phyloP scores from a whole-genome alignment of 2,329 filamentous ascomycete genomes.

The Lachnellula subtilissima region DNA sequence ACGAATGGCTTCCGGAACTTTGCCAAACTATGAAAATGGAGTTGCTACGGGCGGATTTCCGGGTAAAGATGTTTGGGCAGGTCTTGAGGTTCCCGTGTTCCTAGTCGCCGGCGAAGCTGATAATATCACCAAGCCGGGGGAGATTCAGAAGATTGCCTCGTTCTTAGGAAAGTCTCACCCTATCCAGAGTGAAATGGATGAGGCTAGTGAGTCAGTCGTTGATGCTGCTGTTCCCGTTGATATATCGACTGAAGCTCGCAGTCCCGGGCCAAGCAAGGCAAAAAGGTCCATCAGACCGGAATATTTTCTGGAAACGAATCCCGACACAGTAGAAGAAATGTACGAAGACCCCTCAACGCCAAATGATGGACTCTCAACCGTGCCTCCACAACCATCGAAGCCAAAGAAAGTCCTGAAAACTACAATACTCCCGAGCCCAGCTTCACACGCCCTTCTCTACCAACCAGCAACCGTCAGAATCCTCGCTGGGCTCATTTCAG shows the following conservation, averaged over 20 bases:
- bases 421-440: slow-evolving; percentile 67
- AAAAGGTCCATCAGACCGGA: slow-evolving; percentile 38
- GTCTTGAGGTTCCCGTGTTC: slow-evolving; percentile 68
- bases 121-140: slow-evolving; percentile 64
- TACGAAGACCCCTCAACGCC: slow-evolving; percentile 44
- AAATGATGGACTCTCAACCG: slow-evolving; percentile 36
- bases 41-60: slow-evolving; percentile 60
- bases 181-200: slow-evolving; percentile 21
- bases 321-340: slow-evolving; percentile 33
- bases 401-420: slow-evolving; percentile 58
- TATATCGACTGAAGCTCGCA: slow-evolving; percentile 20
- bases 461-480: slow-evolving; percentile 69
- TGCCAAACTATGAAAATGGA: slow-evolving; percentile 55
- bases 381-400: slow-evolving; percentile 45
- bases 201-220: slow-evolving; percentile 36
- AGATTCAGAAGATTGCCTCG: slow-evolving; percentile 62
- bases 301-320: slow-evolving; percentile 34
- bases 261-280: slow-evolving; percentile 29
- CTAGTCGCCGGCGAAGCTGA: slow-evolving; percentile 77
- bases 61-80: slow-evolving; percentile 65
- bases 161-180: slow-evolving; percentile 33
- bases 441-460: slow-evolving; percentile 81
- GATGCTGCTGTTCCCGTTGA: slow-evolving; percentile 48
- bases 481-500: slow-evolving; percentile 74
- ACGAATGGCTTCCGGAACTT: slow-evolving; percentile 69